Percentiles rank a stretch among this genome's conserved stretches.
Evolutionary conservation across 495 filamentous ascomycete genomes (phyloP).

Genomic region (Podospora australis): DNA sequence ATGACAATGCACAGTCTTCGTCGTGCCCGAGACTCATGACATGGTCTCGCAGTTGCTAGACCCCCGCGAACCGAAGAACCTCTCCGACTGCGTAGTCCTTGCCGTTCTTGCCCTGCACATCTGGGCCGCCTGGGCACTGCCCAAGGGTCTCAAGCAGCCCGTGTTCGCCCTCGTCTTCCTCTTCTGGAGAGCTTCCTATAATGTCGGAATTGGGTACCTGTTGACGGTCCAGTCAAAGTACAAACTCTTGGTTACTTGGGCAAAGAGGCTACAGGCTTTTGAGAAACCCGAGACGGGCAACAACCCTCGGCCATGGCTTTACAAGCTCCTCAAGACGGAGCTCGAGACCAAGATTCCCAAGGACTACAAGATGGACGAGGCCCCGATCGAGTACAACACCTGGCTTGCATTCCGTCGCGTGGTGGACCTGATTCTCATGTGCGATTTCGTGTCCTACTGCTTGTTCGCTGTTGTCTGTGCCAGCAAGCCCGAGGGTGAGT

Average conservation of each 20-base stretch:
- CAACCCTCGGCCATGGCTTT: slow-evolving; percentile 74
- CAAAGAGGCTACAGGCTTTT: slow-evolving; percentile 76
- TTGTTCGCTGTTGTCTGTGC: slow-evolving; percentile 90
- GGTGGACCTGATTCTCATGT: slow-evolving; percentile 95
- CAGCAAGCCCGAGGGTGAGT: slow-evolving; percentile 64
- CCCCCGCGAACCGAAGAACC: slow-evolving; percentile 90
- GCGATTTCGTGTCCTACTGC: slow-evolving; percentile 94
- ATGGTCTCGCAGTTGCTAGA: slow-evolving; percentile 98
- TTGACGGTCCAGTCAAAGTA: slow-evolving; percentile 86
- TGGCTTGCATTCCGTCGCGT: slow-evolving; percentile 94
- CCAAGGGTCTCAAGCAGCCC: slow-evolving; percentile 57
- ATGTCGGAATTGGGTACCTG: slow-evolving; percentile 86
- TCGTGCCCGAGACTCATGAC: slow-evolving; percentile 92
- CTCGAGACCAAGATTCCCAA: slow-evolving; percentile 88
- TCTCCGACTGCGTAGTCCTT: slow-evolving; percentile 79
- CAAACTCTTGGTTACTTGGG: slow-evolving; percentile 80
- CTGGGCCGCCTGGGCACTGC: slow-evolving; percentile 62
- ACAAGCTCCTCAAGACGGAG: slow-evolving; percentile 75
- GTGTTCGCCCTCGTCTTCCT: slow-evolving; percentile 75
- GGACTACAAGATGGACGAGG: slow-evolving; percentile 89
- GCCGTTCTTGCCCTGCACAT: slow-evolving; percentile 71
- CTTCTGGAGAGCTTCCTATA: slow-evolving; percentile 91
- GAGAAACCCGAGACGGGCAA: slow-evolving; percentile 72
- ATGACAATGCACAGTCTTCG: slow-evolving; percentile 62
- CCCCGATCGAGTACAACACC: slow-evolving; percentile 96